A percentile compares a stretch with the other conserved stretches of the same genome.
phyloP scores from a whole-genome alignment of 768 basidiomycete genomes.

The Strobilomyces echinocephalus region DNA sequence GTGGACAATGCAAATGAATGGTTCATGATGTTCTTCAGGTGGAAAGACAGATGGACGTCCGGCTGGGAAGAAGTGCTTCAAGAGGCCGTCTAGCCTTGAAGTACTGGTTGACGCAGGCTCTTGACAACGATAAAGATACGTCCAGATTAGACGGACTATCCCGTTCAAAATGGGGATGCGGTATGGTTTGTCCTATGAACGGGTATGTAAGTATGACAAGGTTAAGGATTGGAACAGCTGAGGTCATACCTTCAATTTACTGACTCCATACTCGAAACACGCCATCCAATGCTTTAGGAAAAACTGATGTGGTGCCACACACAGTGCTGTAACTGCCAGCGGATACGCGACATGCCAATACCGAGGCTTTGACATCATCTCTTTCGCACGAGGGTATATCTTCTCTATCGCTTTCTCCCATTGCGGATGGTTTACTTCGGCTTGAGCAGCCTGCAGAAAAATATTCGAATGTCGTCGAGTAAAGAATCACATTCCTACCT shows the following conservation, averaged over 20 bases:
- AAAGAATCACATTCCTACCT: constrained; percentile 41
- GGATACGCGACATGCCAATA: constrained; percentile 90
- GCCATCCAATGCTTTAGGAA: constrained; percentile 79
- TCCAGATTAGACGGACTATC: constrained; percentile 81
- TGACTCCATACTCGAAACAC: constrained; percentile 66
- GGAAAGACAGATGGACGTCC: constrained; percentile 58
- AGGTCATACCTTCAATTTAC: constrained; percentile 70
- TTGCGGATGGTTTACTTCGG: constrained; percentile 90
- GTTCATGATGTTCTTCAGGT: constrained; percentile 71
- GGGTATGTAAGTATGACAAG: neutral
- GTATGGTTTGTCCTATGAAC: constrained; percentile 66
- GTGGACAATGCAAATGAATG: constrained; percentile 74
- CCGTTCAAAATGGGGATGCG: constrained; percentile 76
- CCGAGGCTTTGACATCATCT: constrained; percentile 82
- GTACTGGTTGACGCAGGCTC: constrained; percentile 79
- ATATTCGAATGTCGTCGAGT: neutral
- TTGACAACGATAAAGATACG: constrained; percentile 90
- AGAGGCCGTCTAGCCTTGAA: constrained; percentile 67
- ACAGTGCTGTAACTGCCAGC: constrained; percentile 74
- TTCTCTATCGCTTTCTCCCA: constrained; percentile 91
- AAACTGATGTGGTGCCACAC: constrained; percentile 80
- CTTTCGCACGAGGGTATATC: constrained; percentile 75
- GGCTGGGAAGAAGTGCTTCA: constrained; percentile 76
- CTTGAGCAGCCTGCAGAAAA: constrained; percentile 72
- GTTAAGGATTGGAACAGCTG: neutral